phyloP scores from a whole-genome alignment of 495 filamentous ascomycete genomes.

The Pseudevernia furfuracea region DNA sequence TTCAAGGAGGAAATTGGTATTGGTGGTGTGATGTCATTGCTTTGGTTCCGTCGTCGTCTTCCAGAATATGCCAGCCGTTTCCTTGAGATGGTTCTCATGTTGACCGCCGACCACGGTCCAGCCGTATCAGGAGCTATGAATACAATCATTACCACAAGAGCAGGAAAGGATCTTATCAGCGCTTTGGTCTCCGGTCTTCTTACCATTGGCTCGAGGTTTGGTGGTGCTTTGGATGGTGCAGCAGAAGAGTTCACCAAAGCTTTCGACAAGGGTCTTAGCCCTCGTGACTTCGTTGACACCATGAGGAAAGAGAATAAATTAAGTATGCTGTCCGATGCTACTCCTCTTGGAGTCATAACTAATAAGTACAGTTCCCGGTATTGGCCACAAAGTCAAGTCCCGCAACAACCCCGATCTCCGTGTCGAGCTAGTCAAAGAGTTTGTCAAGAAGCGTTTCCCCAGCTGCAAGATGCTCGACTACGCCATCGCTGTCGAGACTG shows the following conservation, averaged over 20 bases:
- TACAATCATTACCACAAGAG: constrained; percentile 99
- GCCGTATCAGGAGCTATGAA: constrained; percentile 99
- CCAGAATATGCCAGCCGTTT: constrained; percentile 96
- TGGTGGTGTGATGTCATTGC: constrained; percentile 97
- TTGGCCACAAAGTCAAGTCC: constrained; percentile 98
- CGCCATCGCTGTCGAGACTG: constrained; percentile 92
- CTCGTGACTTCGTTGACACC: constrained; percentile 95
- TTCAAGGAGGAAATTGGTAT: constrained; percentile 99
- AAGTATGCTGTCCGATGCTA: constrained; percentile 45
- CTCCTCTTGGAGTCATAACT: not conserved
- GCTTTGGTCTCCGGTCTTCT: constrained; percentile 92
- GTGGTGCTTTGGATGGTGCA: constrained; percentile 94
- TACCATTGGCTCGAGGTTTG: constrained; percentile 96
- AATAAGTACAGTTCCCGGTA: constrained; percentile 68
- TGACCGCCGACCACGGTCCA: constrained; percentile 97
- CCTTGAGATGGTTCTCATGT: constrained; percentile 99
- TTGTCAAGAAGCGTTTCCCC: constrained; percentile 94
- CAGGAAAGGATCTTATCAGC: constrained; percentile 95
- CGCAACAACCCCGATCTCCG: constrained; percentile 99
- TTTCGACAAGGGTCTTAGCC: constrained; percentile 94
- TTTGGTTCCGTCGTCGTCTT: constrained; percentile 99
- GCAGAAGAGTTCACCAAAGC: constrained; percentile 98
- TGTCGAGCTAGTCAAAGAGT: constrained; percentile 98
- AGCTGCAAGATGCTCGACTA: constrained; percentile 96
- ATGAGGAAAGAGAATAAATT: constrained; percentile 99